Percentiles rank a stretch among this genome's conserved stretches.
Evolutionary conservation across 768 basidiomycete species (phyloP).

Genomic region (Leccinellum luteum): DNA sequence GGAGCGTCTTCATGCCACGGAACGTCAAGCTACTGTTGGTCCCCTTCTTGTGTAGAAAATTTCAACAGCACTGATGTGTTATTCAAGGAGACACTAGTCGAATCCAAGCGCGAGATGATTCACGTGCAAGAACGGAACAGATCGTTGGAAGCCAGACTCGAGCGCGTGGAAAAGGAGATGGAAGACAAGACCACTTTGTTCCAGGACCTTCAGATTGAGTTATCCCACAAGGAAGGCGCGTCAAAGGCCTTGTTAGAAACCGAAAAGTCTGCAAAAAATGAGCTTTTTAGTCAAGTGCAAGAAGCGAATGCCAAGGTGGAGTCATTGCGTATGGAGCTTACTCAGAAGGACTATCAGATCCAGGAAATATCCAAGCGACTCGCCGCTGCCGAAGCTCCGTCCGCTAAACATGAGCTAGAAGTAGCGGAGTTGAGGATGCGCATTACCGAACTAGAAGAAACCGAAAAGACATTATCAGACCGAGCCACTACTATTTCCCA

Average conservation of each 20-base stretch:
- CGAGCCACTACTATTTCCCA: conserved; percentile 28
- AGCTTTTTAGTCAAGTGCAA: conserved; percentile 16
- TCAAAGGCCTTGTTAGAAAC: conserved; percentile 21
- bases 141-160: conserved; percentile 13
- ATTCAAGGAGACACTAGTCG: conserved; percentile 16
- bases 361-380: conserved; percentile 25
- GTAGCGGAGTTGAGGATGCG: conserved; percentile 18
- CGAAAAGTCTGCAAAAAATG: conserved; percentile 21
- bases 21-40: conserved; percentile 19
- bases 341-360: conserved; percentile 16
- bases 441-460: conserved; percentile 26
- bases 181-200: conserved; percentile 11
- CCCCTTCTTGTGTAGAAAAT: background rate
- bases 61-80: background rate
- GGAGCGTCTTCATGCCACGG: conserved; percentile 24
- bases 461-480: conserved; percentile 27
- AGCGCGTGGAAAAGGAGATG: conserved; percentile 8
- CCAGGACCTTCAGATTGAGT: conserved; percentile 19
- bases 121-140: conserved; percentile 24
- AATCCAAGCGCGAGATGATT: conserved; percentile 15
- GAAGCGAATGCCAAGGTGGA: conserved; percentile 20
- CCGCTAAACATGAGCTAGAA: conserved; percentile 30
- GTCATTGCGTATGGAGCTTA: conserved; percentile 22
- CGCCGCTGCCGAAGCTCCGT: conserved; percentile 20
- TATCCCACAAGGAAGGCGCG: conserved; percentile 27